Evolutionary conservation across 2,329 filamentous ascomycete genomes (phyloP), one percentile per base, ranked within the genome.

Genomic region (Fusarium irregulare): DNA sequence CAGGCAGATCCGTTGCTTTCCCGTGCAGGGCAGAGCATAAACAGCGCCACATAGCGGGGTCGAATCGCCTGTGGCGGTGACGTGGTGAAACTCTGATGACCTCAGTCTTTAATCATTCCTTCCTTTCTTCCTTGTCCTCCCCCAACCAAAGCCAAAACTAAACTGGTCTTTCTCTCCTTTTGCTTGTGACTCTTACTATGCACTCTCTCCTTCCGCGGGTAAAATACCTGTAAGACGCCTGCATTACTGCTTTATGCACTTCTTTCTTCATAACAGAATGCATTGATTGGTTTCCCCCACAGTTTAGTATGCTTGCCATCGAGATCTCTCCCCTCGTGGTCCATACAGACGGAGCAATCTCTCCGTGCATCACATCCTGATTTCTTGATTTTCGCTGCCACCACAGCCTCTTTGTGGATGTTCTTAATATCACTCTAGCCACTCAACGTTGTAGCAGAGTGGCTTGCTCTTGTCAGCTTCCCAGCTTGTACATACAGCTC

Each of bases 41-140:
- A 49, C 27, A 45, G 56, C 68, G 68, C 68, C 68, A 71, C 68
- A 71, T 44, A 27, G 68, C 59, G 64, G 68, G 64, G 59, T 37
- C 10, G 18, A 40, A 13, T 11, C n/a, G 2, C 20, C 14, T 69
- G 66, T 69, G 66, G 66, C 66, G 68, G 64, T 71, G 68, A 71
- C 64, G 68, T 65, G 56, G 21, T n/a, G 45, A 56, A 37, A 27
- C 18, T 25, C 6, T 14, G 9, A 20, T 60, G 66, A 51, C 57
- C 51, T 68, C 50, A 57, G 34, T n/a, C 34, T 28, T 27, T 23
- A 32, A 32, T 53, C 37, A 45, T 48, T 45, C 20, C 46, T 41
- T 49, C 18, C 34, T 48, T 48, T 18, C 46, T 41, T 49, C 18
- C 34, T 51, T 50, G 41, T 46, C 42, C 44, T 21, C 34, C 37